Base-by-base conservation (phyloP, 2,329 filamentous ascomycete species). In the Davidsoniella eucalypti region DNA sequence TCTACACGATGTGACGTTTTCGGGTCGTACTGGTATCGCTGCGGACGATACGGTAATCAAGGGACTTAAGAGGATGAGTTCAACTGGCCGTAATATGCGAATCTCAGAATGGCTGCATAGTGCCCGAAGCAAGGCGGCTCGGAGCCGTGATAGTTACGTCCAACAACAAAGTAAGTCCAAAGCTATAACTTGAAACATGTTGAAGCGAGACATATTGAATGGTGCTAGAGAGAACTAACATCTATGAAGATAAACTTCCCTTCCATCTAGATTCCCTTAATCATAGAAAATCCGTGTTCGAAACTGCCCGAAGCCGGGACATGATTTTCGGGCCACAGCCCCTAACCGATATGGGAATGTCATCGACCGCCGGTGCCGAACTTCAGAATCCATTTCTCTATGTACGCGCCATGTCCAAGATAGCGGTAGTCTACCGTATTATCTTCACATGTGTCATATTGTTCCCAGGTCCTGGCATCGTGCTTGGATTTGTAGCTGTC, bases 311-410 rank as follows among this genome's bases (percentile, higher is more conserved):
- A 33, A 33, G 29, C 29, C 51, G 42, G 26, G 47, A 52, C 17
- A 37, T 46, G 29, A 18, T 46, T 8, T 52, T 52, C 29, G 51
- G 46, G 16, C 37, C 23, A 2, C 41, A 46, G 46, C 42, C 47
- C 5, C 29, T 50, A 14, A 43, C 36, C 5, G 41, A 52, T 3
- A n/a, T 52, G 8, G 37, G 44, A 2, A 36, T 49, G 7, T 33
- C 38, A 23, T 38, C 39, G 2, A 23, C 39, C 10, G 33, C 45
- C 7, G 21, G 44, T 8, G 23, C 23, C 14, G 18, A 26, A 12
- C 29, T 23, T 8, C 42, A 52, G 26, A 52, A 50, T 38, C 51
- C 51, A 17, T 52, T 52, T 25, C 37, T 46, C 14, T 29, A 46
- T 10, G 42, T 37, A 1, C 41, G 16, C 5, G 37, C 33, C 12